Evolutionary conservation across 2,329 filamentous ascomycete species (phyloP).

Genomic region (Pseudogymnoascus sp.): DNA sequence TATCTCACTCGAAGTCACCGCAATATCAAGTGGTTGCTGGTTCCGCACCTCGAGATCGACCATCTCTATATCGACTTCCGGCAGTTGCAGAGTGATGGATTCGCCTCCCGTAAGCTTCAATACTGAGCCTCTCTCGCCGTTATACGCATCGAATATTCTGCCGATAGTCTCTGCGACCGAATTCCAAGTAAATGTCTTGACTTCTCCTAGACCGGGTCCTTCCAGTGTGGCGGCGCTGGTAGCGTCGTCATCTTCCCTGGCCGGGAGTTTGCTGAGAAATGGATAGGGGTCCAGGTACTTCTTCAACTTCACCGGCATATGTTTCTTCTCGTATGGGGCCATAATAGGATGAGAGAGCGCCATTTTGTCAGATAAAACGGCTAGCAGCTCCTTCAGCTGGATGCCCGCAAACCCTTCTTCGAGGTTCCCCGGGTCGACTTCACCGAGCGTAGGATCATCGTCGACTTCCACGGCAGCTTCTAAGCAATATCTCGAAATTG

Average conservation of each 20-base stretch:
- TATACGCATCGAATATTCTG: slow-evolving; percentile 13
- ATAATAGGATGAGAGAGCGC: slow-evolving; percentile 53
- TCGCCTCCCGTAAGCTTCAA: not conserved
- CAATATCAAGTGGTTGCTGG: not conserved
- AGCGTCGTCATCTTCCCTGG: not conserved
- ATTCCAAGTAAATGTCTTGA: slow-evolving; percentile 19
- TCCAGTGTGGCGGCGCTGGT: not conserved
- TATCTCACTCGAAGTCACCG: not conserved
- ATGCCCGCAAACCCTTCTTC: slow-evolving; percentile 56
- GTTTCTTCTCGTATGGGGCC: slow-evolving; percentile 45
- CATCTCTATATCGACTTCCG: slow-evolving; percentile 13
- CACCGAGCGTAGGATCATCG: slow-evolving; percentile 54
- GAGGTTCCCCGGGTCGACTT: slow-evolving; percentile 54
- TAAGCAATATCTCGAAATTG: slow-evolving; percentile 53
- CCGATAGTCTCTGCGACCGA: slow-evolving; percentile 22
- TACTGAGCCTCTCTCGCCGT: not conserved
- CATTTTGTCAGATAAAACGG: slow-evolving; percentile 45
- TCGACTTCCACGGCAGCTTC: slow-evolving; percentile 60
- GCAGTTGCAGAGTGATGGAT: slow-evolving; percentile 19
- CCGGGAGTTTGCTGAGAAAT: slow-evolving; percentile 34
- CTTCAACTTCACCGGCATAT: slow-evolving; percentile 43
- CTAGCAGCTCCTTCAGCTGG: slow-evolving; percentile 48
- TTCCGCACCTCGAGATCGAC: not conserved
- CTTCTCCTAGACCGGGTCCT: slow-evolving; percentile 10
- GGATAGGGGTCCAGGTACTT: slow-evolving; percentile 53